Evolutionary conservation across 2,329 filamentous ascomycete species (phyloP), one percentile per base, ranked within the genome.

Genomic region (Hypoxylon sp.): DNA sequence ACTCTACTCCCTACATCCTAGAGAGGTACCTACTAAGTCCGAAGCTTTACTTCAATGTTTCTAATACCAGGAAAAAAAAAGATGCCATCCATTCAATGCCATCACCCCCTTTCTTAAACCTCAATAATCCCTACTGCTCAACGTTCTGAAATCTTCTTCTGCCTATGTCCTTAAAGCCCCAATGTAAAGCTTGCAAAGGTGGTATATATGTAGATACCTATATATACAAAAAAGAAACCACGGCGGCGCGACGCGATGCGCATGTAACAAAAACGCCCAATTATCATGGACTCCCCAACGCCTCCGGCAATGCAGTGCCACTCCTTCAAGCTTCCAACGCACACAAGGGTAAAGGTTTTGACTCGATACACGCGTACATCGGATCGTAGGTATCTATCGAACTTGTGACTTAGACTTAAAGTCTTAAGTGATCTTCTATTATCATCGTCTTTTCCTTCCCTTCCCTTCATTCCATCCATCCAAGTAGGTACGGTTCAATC

Each of bases 401-500:
- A 32, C 17, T 50, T 50, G 52, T 43, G 52, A 25, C 28, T 13
- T n/a, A n/a, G n/a, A n/a, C n/a, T n/a, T n/a, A n/a, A n/a, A n/a
- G n/a, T n/a, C n/a, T n/a, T 19, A 43, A 21, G 38, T 34, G 30
- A 41, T 56, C 43, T 59, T 66, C 46, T 62, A 61, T 62, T 52
- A 56, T 49, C 21, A 43, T n/a, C 17, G 6, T 17, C 46, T 51
- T n/a, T 17, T 41, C 19, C 19, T 13, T 49, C 28, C 43, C 41
- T 50, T 25, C 46, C 10, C 38, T 56, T 13, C 38, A 3, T 30
- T 34, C 53, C 13, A 34, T 30, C 17, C 25, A n/a, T n/a, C n/a
- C n/a, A n/a, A n/a, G n/a, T n/a, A 3, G 13, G 17, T 21, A 14
- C 28, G 10, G 14, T 13, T 62, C 28, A 84, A 68, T 85, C 83